Evolutionary conservation across 768 basidiomycete species (phyloP).

Genomic region (Tephrocybe sp.): DNA sequence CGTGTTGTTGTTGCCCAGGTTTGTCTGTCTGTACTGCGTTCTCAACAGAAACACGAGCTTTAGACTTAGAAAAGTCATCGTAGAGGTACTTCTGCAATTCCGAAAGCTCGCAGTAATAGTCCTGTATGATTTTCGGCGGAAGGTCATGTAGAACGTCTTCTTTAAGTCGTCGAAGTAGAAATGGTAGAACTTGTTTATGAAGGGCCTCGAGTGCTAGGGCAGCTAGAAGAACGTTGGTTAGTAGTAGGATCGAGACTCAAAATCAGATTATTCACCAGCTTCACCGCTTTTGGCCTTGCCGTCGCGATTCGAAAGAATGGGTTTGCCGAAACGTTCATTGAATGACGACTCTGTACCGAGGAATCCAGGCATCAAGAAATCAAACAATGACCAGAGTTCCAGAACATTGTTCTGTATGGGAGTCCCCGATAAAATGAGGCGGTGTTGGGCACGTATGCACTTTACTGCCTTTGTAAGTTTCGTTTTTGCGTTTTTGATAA

Average conservation of each 20-base stretch:
- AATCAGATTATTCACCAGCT: slow-evolving; percentile 63
- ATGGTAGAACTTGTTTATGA: slow-evolving; percentile 99
- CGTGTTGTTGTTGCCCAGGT: slow-evolving; percentile 66
- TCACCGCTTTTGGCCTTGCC: slow-evolving; percentile 94
- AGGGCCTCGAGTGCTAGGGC: slow-evolving; percentile 92
- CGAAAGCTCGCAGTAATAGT: slow-evolving; percentile 97
- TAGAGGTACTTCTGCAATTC: slow-evolving; percentile 92
- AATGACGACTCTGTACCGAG: slow-evolving; percentile 94
- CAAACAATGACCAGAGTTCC: slow-evolving; percentile 98
- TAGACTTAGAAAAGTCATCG: slow-evolving; percentile 88
- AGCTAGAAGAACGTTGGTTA: slow-evolving; percentile 46
- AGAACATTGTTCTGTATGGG: slow-evolving; percentile 99
- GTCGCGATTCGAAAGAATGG: slow-evolving; percentile 92
- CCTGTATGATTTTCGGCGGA: slow-evolving; percentile 99
- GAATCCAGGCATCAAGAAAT: slow-evolving; percentile 99
- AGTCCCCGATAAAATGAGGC: slow-evolving; percentile 93
- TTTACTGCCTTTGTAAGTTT: slow-evolving; percentile 98
- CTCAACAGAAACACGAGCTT: slow-evolving; percentile 63
- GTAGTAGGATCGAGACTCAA: neutral
- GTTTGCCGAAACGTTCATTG: slow-evolving; percentile 94
- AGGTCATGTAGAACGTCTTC: slow-evolving; percentile 96
- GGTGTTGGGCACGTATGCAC: slow-evolving; percentile 84
- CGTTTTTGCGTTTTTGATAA: slow-evolving; percentile 98
- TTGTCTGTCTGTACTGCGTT: slow-evolving; percentile 56
- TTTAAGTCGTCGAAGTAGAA: slow-evolving; percentile 92